These are phyloP conservation scores for Shiraia bambusicola DNA, from an alignment of 2,329 filamentous ascomycete species.

Conservation along the genomic window DNA sequence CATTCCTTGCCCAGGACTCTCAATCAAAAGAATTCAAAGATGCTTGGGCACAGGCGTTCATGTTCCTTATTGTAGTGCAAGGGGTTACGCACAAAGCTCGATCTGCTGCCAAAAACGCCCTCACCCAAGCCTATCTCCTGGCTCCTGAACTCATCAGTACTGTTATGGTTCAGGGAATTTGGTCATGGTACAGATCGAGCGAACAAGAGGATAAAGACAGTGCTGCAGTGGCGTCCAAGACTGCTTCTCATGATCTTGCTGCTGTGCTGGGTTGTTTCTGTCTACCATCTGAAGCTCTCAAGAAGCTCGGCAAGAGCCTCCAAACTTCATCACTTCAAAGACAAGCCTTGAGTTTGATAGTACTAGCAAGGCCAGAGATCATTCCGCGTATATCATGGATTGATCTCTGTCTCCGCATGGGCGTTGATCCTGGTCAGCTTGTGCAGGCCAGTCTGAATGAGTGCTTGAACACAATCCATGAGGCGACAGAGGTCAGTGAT, in stretches of 20 bases:
- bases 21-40: constrained; percentile 51
- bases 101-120: constrained; percentile 60
- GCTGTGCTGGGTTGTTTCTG: constrained; percentile 64
- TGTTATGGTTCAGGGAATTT: constrained; percentile 72
- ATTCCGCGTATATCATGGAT: constrained; percentile 86
- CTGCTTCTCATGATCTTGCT: constrained; percentile 65
- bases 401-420: constrained; percentile 75
- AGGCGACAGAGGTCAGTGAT: constrained; percentile 56
- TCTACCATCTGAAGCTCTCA: constrained; percentile 55
- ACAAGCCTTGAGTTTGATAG: constrained; percentile 75
- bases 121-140: constrained; percentile 66
- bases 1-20: constrained; percentile 55
- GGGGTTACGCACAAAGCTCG: constrained; percentile 63
- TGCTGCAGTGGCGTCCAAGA: constrained; percentile 65
- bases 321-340: constrained; percentile 57
- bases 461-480: constrained; percentile 68
- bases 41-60: constrained; percentile 80
- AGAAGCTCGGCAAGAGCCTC: constrained; percentile 48
- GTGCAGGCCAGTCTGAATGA: constrained; percentile 63
- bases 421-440: constrained; percentile 79
- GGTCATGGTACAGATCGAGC: constrained; percentile 73
- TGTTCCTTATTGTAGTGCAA: constrained; percentile 72
- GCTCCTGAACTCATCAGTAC: constrained; percentile 59
- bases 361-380: constrained; percentile 75
- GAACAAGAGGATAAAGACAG: constrained; percentile 76